Conservation (phyloP, 768 basidiomycete species). For the Boletus rex-veris region DNA sequence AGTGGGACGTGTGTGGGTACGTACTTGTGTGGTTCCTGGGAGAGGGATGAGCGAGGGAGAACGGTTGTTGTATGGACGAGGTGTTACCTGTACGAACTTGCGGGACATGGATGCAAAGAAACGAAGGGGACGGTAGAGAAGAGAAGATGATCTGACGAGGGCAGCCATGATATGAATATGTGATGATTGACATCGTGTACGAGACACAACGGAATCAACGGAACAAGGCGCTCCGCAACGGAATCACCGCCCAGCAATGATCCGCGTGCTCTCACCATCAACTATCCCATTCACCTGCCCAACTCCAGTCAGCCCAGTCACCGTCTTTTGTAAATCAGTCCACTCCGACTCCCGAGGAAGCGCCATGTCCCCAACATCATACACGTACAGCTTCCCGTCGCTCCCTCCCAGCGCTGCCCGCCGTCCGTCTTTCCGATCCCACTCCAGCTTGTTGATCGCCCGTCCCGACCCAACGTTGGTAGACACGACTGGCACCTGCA, state of each 20-base stretch:
- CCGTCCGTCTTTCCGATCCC: conserved; percentile 92
- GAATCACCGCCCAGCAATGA: conserved; percentile 35
- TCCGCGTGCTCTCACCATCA: conserved; percentile 29
- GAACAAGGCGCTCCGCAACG: conserved; percentile 12
- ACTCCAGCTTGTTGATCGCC: conserved; percentile 92
- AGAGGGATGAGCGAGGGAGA: neutral
- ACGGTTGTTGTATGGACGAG: neutral
- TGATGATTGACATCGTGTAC: too few relatives aligned
- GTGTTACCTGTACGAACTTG: conserved; percentile 19
- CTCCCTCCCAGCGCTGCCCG: conserved; percentile 88
- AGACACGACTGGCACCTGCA: conserved; percentile 87
- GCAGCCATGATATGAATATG: neutral
- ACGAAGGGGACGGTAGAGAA: neutral
- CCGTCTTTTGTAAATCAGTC: conserved; percentile 86
- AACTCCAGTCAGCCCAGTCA: conserved; percentile 64
- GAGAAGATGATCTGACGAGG: neutral
- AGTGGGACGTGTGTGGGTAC: conserved; percentile 22
- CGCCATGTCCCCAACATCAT: conserved; percentile 91
- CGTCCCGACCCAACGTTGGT: conserved; percentile 73
- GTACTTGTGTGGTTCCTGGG: conserved; percentile 47
- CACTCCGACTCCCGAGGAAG: conserved; percentile 89
- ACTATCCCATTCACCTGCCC: conserved; percentile 38
- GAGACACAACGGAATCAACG: neutral
- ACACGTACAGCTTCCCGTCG: conserved; percentile 90
- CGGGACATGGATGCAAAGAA: conserved; percentile 13